Evolutionary conservation across 1,284 basidiomycete species (phyloP).

Genomic region (Rhodofomes roseus): DNA sequence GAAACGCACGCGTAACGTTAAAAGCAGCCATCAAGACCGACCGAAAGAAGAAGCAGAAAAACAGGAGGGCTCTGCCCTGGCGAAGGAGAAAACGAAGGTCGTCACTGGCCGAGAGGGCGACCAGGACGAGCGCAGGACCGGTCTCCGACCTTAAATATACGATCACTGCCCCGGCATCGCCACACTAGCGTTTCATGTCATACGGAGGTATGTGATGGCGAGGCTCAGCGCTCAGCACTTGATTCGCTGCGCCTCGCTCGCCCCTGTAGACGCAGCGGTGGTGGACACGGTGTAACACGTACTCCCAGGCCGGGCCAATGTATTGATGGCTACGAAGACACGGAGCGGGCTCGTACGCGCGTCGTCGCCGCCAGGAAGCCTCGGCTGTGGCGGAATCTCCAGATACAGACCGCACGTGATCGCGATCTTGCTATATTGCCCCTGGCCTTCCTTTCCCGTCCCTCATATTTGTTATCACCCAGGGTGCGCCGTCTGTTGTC

Average conservation of each 20-base stretch:
- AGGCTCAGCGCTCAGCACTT: neutral
- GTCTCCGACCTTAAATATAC: neutral
- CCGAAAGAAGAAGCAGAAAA: constrained; percentile 15
- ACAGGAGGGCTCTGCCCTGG: constrained; percentile 24
- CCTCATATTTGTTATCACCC: neutral
- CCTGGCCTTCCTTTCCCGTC: neutral
- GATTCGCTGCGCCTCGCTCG: neutral
- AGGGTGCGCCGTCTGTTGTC: neutral
- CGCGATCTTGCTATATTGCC: neutral
- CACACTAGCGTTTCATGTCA: neutral
- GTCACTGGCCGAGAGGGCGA: constrained; percentile 2
- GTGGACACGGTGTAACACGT: neutral
- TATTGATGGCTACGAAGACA: neutral
- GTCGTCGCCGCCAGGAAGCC: no score
- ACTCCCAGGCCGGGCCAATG: neutral
- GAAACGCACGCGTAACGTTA: constrained; percentile 28
- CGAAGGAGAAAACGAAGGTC: constrained; percentile 16
- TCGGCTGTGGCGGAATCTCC: no score
- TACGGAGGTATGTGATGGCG: neutral
- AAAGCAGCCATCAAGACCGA: constrained; percentile 31
- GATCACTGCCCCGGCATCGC: neutral
- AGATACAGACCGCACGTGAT: neutral
- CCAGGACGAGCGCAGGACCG: neutral
- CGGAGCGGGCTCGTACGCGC: no score
- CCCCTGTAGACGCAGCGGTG: neutral